phyloP scores from a whole-genome alignment of 805 yeast species.

The Metschnikowia rubicola region DNA sequence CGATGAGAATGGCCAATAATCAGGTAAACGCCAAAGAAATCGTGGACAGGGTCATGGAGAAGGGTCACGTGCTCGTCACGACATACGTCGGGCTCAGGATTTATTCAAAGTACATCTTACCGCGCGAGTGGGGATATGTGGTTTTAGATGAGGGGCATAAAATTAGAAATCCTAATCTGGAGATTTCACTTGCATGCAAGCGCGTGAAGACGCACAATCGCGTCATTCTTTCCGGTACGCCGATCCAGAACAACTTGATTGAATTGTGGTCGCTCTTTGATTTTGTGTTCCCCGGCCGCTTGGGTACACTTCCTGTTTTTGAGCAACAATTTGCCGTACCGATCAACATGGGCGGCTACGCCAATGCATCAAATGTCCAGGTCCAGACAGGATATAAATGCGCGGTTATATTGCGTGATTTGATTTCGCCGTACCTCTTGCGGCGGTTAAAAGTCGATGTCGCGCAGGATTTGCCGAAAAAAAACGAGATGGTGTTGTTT shows the following conservation, averaged over 20 bases:
- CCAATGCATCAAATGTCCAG: constrained; percentile 92
- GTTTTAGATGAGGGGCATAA: constrained; percentile 96
- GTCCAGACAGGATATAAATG: constrained; percentile 96
- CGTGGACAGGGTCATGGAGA: constrained; percentile 53
- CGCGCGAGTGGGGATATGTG: constrained; percentile 81
- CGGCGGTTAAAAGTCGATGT: constrained; percentile 90
- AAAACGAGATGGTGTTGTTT: constrained; percentile 90
- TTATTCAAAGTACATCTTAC: constrained; percentile 60
- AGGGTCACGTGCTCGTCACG: constrained; percentile 85
- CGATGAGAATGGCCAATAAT: constrained; percentile 22
- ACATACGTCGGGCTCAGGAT: constrained; percentile 84
- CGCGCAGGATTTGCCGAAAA: constrained; percentile 90
- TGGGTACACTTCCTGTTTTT: constrained; percentile 93
- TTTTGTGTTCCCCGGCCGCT: constrained; percentile 88
- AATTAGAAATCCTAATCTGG: constrained; percentile 91
- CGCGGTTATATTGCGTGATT: constrained; percentile 83
- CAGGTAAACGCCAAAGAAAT: constrained; percentile 44
- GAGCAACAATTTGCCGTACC: constrained; percentile 91
- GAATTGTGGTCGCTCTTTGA: constrained; percentile 96
- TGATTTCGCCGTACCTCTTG: constrained; percentile 84
- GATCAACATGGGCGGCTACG: constrained; percentile 95
- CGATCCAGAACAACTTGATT: constrained; percentile 87
- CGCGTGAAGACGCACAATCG: constrained; percentile 81
- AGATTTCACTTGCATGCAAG: constrained; percentile 80
- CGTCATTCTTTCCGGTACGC: constrained; percentile 90